Percentiles rank a stretch among this genome's conserved stretches.
These are phyloP conservation scores for Triangularia verruculosa DNA, from an alignment of 2,329 filamentous ascomycete genomes.

Conservation along the genomic window DNA sequence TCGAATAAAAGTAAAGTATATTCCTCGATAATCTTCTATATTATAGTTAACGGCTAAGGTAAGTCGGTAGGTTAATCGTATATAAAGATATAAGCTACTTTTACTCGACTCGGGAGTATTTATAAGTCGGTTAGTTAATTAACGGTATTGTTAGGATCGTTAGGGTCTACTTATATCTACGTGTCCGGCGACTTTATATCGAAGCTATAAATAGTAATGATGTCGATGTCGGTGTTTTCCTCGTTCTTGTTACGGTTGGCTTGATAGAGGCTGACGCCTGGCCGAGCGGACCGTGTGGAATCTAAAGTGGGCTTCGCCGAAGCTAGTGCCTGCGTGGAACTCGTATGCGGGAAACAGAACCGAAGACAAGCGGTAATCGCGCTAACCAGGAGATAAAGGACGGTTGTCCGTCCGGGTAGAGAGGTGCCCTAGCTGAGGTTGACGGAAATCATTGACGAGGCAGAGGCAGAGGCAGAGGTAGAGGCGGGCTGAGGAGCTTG, in stretches of 20 bases:
- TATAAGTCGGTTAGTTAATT: slow-evolving; percentile 29
- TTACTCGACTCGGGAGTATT: slow-evolving; percentile 28
- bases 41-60: slow-evolving; percentile 18
- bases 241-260: slow-evolving; percentile 12
- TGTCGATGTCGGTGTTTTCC: slow-evolving; percentile 21
- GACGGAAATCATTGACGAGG: slow-evolving; percentile 8
- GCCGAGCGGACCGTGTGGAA: not conserved
- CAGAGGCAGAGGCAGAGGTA: not conserved
- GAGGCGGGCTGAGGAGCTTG: not conserved
- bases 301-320: not conserved
- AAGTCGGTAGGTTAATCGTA: slow-evolving; percentile 32
- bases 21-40: slow-evolving; percentile 23
- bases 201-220: slow-evolving; percentile 29
- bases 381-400: slow-evolving; percentile 7
- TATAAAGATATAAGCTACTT: slow-evolving; percentile 29
- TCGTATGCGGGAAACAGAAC: not conserved
- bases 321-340: not conserved
- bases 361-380: slow-evolving; percentile 4
- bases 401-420: slow-evolving; percentile 5
- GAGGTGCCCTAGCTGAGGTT: not conserved
- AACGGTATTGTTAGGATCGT: slow-evolving; percentile 16
- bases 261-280: slow-evolving; percentile 9
- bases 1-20: slow-evolving; percentile 27
- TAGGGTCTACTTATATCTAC: slow-evolving; percentile 32
- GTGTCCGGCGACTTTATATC: slow-evolving; percentile 33